Conservation (phyloP, 2,329 filamentous ascomycete species). For the Colletotrichum navitas region DNA sequence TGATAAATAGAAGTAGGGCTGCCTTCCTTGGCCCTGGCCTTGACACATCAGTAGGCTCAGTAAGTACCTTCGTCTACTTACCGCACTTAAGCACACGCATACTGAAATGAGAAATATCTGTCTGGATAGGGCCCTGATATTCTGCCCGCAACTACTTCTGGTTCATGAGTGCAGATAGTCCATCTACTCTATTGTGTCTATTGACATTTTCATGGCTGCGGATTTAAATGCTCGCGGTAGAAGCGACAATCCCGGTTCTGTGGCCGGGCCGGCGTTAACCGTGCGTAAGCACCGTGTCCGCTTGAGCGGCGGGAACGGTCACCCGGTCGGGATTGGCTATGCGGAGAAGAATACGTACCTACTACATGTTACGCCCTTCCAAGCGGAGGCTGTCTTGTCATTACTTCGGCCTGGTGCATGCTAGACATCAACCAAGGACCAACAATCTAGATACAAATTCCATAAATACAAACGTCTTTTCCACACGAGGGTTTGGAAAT, state of each 20-base stretch:
- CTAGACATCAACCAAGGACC: neutral
- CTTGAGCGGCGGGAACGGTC: neutral
- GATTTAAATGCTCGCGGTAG: neutral
- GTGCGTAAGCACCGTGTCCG: neutral
- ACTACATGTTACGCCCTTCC: conserved; percentile 11
- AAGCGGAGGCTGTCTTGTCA: conserved; percentile 1
- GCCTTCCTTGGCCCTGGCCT: too few species aligned
- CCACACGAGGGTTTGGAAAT: too few species aligned
- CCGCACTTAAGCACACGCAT: too few species aligned
- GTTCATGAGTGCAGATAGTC: neutral
- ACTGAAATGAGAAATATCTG: too few species aligned
- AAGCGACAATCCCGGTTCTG: neutral
- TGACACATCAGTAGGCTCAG: too few species aligned
- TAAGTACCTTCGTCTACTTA: too few species aligned
- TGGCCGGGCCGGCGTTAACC: conserved; percentile 3
- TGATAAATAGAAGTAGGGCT: too few species aligned
- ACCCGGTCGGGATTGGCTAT: neutral
- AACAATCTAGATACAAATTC: neutral
- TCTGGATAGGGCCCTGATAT: neutral
- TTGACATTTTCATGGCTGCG: neutral
- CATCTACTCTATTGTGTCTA: neutral
- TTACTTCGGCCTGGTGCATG: neutral
- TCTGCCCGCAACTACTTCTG: neutral
- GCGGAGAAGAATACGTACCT: conserved; percentile 5
- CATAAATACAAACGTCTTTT: neutral